Base-by-base conservation (phyloP, 2,329 filamentous ascomycete genomes). In the Pochonia chlamydosporia region DNA sequence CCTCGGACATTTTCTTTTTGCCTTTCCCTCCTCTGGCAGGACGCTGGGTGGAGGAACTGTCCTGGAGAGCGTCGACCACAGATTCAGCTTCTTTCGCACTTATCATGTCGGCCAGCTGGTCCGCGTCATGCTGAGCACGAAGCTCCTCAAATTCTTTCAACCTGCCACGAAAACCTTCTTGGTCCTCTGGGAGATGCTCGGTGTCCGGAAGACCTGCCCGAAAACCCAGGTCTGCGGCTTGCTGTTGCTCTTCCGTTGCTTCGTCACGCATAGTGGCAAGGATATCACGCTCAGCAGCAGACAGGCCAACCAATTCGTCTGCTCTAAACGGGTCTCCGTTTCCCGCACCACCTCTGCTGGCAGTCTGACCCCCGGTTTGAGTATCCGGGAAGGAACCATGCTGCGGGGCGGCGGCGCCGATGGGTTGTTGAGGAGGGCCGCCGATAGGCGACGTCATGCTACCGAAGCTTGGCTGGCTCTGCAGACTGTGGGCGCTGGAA, bases 381-480 rank as follows among this genome's bases (percentile, higher is more conserved):
- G 75, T 64, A 57, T 95, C 89, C 56, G 89, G 89, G 63, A 91
- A 91, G 31, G 81, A 81, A 30, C 79, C 72, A n/a, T 33, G 46
- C 41, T 45, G 52, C 26, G 49, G 28, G 26, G 46, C 36, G 40
- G 46, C 37, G 10, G 40, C 44, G 40, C 49, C 47, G 21, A 79
- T 71, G 5, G 75, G 67, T 61, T 79, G 60, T 72, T 62, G 61
- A 13, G 59, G 55, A 26, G 61, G 68, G 57, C 74, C 82, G 10
- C 81, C 82, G 49, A 85, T 81, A 2, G 91, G 90, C n/a, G 90
- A 95, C 3, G 89, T 84, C 55, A 99, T 95, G 67, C 87, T 96
- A 16, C 92, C 89, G 62, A 93, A 96, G 68, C 92, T 97, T 20
- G 92, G 92, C 67, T 99, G 93, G 63, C 90, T 96, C 62, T 99